phyloP scores from a whole-genome alignment of 83 land plant genomes.

The Diphasiastrum complanatum region DNA sequence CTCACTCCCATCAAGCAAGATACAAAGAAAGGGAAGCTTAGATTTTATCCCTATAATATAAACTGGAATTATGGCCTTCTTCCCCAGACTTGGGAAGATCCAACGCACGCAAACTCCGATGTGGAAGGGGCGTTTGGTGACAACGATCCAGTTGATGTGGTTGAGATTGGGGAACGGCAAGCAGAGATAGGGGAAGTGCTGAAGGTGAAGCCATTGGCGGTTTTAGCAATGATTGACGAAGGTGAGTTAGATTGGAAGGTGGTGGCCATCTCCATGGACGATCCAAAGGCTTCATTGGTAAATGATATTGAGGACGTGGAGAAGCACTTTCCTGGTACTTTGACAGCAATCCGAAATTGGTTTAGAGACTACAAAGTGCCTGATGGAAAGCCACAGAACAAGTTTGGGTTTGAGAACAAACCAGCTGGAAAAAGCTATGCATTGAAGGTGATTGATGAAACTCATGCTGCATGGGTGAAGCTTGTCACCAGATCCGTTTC shows the following conservation, averaged over 20 bases:
- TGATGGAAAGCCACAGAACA: constrained; percentile 95
- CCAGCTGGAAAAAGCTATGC: constrained; percentile 90
- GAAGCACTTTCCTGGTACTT: constrained; percentile 92
- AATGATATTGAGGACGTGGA: constrained; percentile 82
- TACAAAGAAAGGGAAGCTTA: constrained; percentile 92
- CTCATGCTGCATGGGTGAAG: constrained; percentile 80
- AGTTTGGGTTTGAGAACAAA: constrained; percentile 91
- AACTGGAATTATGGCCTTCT: constrained; percentile 97
- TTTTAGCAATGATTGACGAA: constrained; percentile 97
- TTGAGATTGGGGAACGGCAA: constrained; percentile 80
- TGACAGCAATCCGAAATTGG: constrained; percentile 89
- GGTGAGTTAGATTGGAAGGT: constrained; percentile 99
- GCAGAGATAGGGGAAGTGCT: constrained; percentile 70
- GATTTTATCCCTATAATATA: constrained; percentile 94
- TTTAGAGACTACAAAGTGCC: constrained; percentile 97
- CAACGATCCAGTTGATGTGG: constrained; percentile 97
- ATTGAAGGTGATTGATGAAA: constrained; percentile 71
- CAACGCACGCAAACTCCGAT: constrained; percentile 66
- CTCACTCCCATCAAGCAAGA: constrained; percentile 94
- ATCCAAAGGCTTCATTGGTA: constrained; percentile 85
- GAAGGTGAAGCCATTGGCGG: constrained; percentile 83
- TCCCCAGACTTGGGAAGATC: constrained; percentile 99
- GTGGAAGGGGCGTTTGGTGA: constrained; percentile 93
- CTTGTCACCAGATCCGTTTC: constrained; percentile 68
- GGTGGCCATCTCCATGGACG: constrained; percentile 86